Base-by-base conservation (phyloP, 2,329 filamentous ascomycete genomes). In the Gnomoniopsis sp. region DNA sequence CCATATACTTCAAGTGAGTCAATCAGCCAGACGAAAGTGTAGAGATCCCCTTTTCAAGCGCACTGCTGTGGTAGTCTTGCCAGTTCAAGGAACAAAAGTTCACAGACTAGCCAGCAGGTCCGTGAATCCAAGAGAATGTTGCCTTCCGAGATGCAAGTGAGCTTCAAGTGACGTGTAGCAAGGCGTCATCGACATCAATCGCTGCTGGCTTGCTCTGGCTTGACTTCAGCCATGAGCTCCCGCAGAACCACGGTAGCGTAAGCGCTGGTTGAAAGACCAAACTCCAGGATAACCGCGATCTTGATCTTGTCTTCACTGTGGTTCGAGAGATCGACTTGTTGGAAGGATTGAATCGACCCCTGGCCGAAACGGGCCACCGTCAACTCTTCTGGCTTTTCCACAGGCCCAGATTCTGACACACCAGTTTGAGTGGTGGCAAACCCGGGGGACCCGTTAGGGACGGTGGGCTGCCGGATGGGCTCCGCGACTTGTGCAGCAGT, bases 241-340 rank as follows among this genome's bases (percentile, higher is more conserved):
- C 72, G 70, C 23, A 74, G 66, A 22, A 72, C 71, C 56, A 74
- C 65, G 15, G 72, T 74, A 1, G 72, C 72, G 48, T 74, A 74
- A 64, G 72, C 73, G 66, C 72, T 74, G 17, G 67, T 60, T 53
- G 67, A 69, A 8, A 74, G 65, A 38, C 71, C 68, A 58, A 74
- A 74, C 59, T 73, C 73, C 34, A 74, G 68, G 8, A 69, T 66
- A 8, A 74, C 72, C 19, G 72, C 72, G 59, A 74, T 68, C 61
- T 72, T 70, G 55, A 66, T 62, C 49, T 58, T 12, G 26, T 66
- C 65, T 17, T 68, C 66, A 6, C 57, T 64, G 33, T 57, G 17
- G 55, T 14, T 8, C 55, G 62, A 52, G 57, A 66, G 8, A 63
- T 61, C 36, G 63, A 62, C 50, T 66, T 69, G 50, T 58, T 61